Evolutionary conservation across 2,329 filamentous ascomycete genomes (phyloP).

Genomic region (Xylariaceae sp.): DNA sequence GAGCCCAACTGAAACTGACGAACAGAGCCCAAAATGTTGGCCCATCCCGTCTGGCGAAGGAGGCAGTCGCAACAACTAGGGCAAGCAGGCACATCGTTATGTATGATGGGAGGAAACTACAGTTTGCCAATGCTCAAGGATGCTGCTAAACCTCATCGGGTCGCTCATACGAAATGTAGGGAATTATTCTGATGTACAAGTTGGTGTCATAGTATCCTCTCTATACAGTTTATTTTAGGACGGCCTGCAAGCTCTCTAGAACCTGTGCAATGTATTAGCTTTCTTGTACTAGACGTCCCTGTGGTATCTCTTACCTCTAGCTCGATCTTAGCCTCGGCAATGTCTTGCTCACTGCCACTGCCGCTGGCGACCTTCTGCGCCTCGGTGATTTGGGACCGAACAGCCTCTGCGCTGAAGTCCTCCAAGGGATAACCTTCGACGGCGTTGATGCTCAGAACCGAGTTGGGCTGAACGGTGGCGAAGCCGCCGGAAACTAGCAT

Average conservation of each 20-base stretch:
- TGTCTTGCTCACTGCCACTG: constrained; percentile 89
- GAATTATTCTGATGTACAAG: constrained; percentile 36
- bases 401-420: constrained; percentile 89
- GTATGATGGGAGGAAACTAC: constrained; percentile 19
- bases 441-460: constrained; percentile 93
- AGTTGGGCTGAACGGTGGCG: constrained; percentile 93
- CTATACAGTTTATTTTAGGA: constrained; percentile 66
- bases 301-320: constrained; percentile 64
- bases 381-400: constrained; percentile 85
- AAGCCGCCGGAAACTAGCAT: constrained; percentile 89
- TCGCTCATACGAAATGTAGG: constrained; percentile 24
- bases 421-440: constrained; percentile 92
- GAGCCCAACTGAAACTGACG: background rate
- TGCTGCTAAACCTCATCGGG: constrained; percentile 25
- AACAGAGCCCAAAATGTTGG: too few species aligned
- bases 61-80: constrained; percentile 8
- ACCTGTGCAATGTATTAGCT: constrained; percentile 57
- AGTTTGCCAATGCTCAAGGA: constrained; percentile 13
- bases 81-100: constrained; percentile 14
- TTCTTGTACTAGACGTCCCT: constrained; percentile 14
- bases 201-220: constrained; percentile 35
- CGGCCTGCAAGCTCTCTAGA: constrained; percentile 75
- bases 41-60: too few species aligned
- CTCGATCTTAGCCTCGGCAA: constrained; percentile 99
- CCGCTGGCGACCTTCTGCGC: constrained; percentile 92